Conservation (phyloP, 2,329 filamentous ascomycete genomes). For the Apiospora saccharicola region DNA sequence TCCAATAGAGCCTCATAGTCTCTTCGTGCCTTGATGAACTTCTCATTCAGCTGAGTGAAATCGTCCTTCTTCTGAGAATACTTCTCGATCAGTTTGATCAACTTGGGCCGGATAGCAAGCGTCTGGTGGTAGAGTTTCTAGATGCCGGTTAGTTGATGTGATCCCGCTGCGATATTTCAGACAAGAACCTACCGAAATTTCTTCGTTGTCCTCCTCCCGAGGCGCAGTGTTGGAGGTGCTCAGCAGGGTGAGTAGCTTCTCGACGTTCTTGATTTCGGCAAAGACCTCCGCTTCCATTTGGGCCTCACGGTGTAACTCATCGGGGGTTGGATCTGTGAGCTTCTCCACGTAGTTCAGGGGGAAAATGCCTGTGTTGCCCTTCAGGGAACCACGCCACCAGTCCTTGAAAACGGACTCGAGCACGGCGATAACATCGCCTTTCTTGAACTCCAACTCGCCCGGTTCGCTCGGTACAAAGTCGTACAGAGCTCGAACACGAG, state of each 20-base stretch:
- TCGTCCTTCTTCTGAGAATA: conserved; percentile 99
- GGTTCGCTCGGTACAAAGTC: conserved; percentile 95
- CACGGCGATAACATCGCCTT: conserved; percentile 96
- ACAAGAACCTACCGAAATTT: conserved; percentile 75
- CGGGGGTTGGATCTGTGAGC: conserved; percentile 89
- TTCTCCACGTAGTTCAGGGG: conserved; percentile 99
- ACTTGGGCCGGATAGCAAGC: conserved; percentile 89
- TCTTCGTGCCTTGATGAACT: conserved; percentile 97
- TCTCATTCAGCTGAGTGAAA: conserved; percentile 97
- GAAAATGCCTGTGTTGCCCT: conserved; percentile 96
- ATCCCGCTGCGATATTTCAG: not conserved
- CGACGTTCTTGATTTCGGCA: conserved; percentile 69
- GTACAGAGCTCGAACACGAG: conserved; percentile 89
- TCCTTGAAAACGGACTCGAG: conserved; percentile 98
- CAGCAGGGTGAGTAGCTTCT: conserved; percentile 82
- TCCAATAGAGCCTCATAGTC: conserved; percentile 98
- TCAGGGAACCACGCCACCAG: conserved; percentile 97
- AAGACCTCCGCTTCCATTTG: conserved; percentile 86
- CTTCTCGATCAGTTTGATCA: conserved; percentile 98
- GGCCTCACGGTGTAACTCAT: conserved; percentile 93
- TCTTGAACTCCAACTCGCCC: conserved; percentile 94
- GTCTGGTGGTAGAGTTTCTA: conserved; percentile 90
- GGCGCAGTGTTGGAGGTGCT: conserved; percentile 84
- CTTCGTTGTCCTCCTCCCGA: conserved; percentile 92
- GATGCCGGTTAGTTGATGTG: conserved; percentile 41